A percentile compares a stretch with the other conserved stretches of the same genome.
These are phyloP conservation scores for Solanum virginianum DNA, from an alignment of 257 asterid genomes.

Conservation along the genomic window DNA sequence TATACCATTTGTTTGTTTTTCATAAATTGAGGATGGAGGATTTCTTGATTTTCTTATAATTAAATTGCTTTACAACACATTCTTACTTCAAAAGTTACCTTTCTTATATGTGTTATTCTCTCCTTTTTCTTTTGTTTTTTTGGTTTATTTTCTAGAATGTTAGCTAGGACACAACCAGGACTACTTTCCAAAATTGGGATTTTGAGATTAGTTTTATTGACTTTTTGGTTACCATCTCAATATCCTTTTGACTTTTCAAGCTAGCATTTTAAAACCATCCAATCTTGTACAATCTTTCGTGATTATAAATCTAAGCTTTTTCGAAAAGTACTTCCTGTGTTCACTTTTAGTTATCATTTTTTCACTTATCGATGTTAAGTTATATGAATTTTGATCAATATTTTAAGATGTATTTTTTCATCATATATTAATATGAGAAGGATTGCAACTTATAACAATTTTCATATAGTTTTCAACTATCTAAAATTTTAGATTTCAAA, in stretches of 20 bases:
- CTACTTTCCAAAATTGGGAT: neutral
- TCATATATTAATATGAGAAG: no score
- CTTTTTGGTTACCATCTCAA: neutral
- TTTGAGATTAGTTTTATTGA: neutral
- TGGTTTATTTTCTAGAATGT: neutral
- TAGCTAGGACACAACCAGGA: neutral
- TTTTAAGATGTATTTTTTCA: no score
- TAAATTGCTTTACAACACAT: conserved; percentile 19
- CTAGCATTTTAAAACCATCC: neutral
- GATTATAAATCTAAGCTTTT: neutral
- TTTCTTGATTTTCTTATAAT: neutral
- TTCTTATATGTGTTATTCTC: neutral
- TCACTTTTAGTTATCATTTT: no score
- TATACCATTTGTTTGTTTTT: neutral
- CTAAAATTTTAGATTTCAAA: no score
- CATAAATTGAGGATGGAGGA: neutral
- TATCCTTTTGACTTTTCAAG: neutral
- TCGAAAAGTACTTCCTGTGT: neutral
- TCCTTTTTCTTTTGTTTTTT: neutral
- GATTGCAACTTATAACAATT: no score
- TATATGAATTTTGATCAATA: no score
- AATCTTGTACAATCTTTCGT: neutral
- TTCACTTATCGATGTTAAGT: no score
- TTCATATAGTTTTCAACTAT: no score
- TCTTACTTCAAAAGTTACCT: conserved; percentile 19